Conservation (phyloP, 2,329 filamentous ascomycete genomes). For the Stylonectria norvegica region DNA sequence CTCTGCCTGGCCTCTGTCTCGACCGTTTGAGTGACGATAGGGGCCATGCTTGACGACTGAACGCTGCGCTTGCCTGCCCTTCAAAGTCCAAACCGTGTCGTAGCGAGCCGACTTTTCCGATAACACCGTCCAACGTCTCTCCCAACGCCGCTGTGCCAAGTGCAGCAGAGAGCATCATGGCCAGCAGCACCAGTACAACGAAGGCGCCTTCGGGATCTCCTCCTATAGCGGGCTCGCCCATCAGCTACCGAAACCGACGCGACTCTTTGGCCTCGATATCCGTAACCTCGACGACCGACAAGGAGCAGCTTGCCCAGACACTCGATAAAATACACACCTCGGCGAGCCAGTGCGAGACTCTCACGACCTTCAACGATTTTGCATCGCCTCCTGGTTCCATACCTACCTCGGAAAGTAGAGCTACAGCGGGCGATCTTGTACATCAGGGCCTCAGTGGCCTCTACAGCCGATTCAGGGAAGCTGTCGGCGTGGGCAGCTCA, state of each 20-base stretch:
- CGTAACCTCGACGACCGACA: constrained; percentile 49
- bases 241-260: constrained; percentile 34
- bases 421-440: constrained; percentile 67
- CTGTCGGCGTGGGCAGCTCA: constrained; percentile 60
- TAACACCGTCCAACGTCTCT: no score
- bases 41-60: constrained; percentile 6
- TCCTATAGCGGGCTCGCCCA: constrained; percentile 33
- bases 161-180: no score
- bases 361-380: constrained; percentile 95
- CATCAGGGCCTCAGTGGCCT: constrained; percentile 85
- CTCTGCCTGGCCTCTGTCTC: constrained; percentile 13
- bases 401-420: constrained; percentile 62
- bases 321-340: constrained; percentile 86
- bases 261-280: constrained; percentile 42
- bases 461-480: constrained; percentile 80
- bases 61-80: constrained; percentile 1
- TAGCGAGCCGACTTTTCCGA: no score
- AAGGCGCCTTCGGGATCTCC: constrained; percentile 30
- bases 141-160: no score
- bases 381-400: constrained; percentile 64
- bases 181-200: constrained; percentile 28
- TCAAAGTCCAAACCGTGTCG: constrained; percentile 5
- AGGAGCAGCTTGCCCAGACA: constrained; percentile 70
- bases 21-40: constrained; percentile 13
- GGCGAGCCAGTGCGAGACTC: constrained; percentile 76